These are phyloP conservation scores for Gelatoporia subvermispora DNA, from an alignment of 768 basidiomycete genomes.

Conservation along the genomic window DNA sequence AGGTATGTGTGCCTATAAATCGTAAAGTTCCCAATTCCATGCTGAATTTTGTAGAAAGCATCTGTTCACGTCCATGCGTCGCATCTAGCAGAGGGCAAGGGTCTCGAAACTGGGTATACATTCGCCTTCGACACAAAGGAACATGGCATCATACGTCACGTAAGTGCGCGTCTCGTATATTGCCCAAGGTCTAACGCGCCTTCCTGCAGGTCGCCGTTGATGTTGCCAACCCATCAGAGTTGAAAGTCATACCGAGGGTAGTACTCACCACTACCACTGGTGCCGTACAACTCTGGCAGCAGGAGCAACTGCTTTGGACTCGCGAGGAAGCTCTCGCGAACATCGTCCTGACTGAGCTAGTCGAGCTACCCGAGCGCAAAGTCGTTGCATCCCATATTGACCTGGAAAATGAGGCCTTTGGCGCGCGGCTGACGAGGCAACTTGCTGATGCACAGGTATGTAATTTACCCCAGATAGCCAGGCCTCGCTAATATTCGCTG, in stretches of 20 bases:
- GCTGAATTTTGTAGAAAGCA: conserved; percentile 38
- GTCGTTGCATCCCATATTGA: conserved; percentile 29
- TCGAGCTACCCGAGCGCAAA: conserved; percentile 70
- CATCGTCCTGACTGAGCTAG: conserved; percentile 59
- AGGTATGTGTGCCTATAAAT: conserved; percentile 36
- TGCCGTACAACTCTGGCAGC: conserved; percentile 69
- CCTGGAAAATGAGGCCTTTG: conserved; percentile 42
- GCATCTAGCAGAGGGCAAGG: conserved; percentile 42
- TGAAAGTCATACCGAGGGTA: conserved; percentile 36
- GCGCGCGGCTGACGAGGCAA: conserved; percentile 50
- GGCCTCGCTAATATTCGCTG: not conserved
- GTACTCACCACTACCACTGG: conserved; percentile 72
- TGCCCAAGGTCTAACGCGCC: conserved; percentile 2
- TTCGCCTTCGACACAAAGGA: conserved; percentile 61
- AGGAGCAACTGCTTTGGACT: conserved; percentile 59
- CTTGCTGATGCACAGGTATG: conserved; percentile 53
- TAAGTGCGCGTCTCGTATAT: conserved; percentile 27
- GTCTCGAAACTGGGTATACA: conserved; percentile 43
- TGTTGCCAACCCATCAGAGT: conserved; percentile 34
- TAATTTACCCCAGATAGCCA: not conserved
- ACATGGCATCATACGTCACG: conserved; percentile 69
- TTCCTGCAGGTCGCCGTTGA: conserved; percentile 47
- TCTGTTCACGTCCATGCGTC: conserved; percentile 50
- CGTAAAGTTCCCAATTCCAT: not conserved
- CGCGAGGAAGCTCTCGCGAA: conserved; percentile 77